Base-by-base conservation (phyloP, 2,329 filamentous ascomycete genomes). In the Xylariaceae sp. region DNA sequence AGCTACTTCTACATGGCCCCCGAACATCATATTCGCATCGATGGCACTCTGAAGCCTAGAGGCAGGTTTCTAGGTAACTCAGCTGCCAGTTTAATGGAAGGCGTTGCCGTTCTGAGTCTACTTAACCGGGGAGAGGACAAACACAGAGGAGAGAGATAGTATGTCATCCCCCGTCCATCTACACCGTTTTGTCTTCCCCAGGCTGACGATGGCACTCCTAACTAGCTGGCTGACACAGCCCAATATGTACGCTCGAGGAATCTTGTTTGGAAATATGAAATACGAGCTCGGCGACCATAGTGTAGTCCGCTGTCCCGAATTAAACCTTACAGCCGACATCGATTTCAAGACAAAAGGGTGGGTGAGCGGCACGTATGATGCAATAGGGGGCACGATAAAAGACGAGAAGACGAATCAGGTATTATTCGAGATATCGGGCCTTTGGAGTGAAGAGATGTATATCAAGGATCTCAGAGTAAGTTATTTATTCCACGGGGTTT, bases 301-400 rank as follows among this genome's bases (percentile, higher is more conserved):
- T 69, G 89, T 91, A 64, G 89, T 99, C 18, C 83, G 86, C 61
- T 97, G 94, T 70, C 90, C 92, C 0, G 92, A 97, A 70, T 81
- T 90, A 16, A 86, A 91, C 54, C 78, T 99, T 16, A 81, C 85
- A 22, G 92, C 91, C 56, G 92, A 99, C 68, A 85, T 99, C 57
- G 94, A 99, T 62, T 99, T 99, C 80, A 97, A 97, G 76, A 95
- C 90, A 49, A 97, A 97, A 73, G 94, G 94, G 5, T 99, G 95
- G 81, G 92, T 99, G 60, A 87, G 90, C 49, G 94, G 94, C 7
- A 94, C 89, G 1, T 99, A 99, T 73, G 96, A 99, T 67, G 90
- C 91, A 36, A 96, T 99, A 65, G 91, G 90, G 8, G 94, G 94
- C 8, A 85, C 79, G 39, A 95, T 99, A 73, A 95, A 87, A 72